Conservation (phyloP, 192 early-diverging fungal genomes). For the Coemansia sp. region DNA sequence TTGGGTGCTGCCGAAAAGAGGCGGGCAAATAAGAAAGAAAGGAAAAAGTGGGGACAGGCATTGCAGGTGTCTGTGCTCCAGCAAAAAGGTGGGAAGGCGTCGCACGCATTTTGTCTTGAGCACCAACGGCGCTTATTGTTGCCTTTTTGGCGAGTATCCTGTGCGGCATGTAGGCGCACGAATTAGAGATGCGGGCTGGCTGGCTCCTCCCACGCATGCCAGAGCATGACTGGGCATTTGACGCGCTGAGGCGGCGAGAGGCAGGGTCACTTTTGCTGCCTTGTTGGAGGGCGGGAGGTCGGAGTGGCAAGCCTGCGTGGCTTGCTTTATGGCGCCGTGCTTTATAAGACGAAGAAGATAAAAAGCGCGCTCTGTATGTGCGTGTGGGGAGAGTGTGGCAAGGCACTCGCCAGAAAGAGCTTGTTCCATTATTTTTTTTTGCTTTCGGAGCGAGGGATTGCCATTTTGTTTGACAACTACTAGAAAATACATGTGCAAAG, state of each 20-base stretch:
- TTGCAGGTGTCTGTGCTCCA: not conserved
- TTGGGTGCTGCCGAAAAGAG: not conserved
- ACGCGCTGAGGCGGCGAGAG: not conserved
- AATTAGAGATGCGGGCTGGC: conserved; percentile 1
- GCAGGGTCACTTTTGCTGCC: not conserved
- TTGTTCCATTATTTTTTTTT: no score
- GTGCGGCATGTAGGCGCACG: not conserved
- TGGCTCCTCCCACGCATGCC: not conserved
- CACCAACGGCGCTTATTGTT: no score
- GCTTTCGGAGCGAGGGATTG: no score
- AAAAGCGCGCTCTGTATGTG: no score
- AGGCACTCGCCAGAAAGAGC: no score
- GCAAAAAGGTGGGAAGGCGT: no score
- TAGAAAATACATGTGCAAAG: no score
- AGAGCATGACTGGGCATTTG: conserved; percentile 1
- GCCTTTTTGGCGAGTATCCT: not conserved
- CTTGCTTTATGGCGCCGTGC: not conserved
- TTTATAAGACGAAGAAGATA: conserved; percentile 3
- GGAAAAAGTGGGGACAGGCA: not conserved
- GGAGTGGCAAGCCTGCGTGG: not conserved
- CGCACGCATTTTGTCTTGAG: no score
- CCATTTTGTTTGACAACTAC: no score
- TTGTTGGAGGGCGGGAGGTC: not conserved
- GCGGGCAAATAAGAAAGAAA: not conserved
- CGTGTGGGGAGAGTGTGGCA: conserved; percentile 2